Evolutionary conservation across 805 yeast species (phyloP).

Genomic region (Wickerhamomyces bovis): DNA sequence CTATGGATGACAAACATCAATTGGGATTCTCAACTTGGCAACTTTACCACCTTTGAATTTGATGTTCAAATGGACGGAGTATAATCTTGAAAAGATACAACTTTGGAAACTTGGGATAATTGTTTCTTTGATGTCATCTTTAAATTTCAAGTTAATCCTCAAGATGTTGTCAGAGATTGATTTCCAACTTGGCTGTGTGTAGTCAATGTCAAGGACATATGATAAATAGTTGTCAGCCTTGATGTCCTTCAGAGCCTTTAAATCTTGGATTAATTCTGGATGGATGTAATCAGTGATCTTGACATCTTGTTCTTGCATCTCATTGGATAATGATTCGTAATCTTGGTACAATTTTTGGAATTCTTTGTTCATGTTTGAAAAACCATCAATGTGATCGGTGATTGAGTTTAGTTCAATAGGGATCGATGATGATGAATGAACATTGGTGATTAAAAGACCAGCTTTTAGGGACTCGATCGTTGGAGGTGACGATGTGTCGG

Average conservation of each 20-base stretch:
- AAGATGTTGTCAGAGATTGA: slow-evolving; percentile 8
- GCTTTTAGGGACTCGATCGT: slow-evolving; percentile 25
- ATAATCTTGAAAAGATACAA: slow-evolving; percentile 55
- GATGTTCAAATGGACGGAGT: slow-evolving; percentile 43
- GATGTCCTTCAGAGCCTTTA: slow-evolving; percentile 16
- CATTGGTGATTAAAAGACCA: slow-evolving; percentile 28
- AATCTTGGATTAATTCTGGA: slow-evolving; percentile 11
- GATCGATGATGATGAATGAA: slow-evolving; percentile 30
- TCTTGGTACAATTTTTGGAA: slow-evolving; percentile 15
- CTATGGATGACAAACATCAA: slow-evolving; percentile 6
- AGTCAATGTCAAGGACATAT: slow-evolving; percentile 14
- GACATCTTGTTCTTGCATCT: slow-evolving; percentile 6
- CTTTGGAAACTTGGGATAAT: slow-evolving; percentile 60
- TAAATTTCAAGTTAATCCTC: slow-evolving; percentile 34
- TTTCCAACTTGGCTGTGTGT: slow-evolving; percentile 20
- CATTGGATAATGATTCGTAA: slow-evolving; percentile 14
- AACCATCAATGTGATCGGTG: slow-evolving; percentile 13
- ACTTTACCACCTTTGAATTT: slow-evolving; percentile 29
- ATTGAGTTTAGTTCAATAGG: slow-evolving; percentile 36
- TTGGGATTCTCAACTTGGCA: slow-evolving; percentile 30
- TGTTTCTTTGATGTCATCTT: slow-evolving; percentile 40
- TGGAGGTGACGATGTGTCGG: slow-evolving; percentile 22
- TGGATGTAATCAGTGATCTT: slow-evolving; percentile 10
- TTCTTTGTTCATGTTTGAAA: slow-evolving; percentile 18
- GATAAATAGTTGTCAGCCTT: slow-evolving; percentile 7